A percentile compares a stretch with the other conserved stretches of the same genome.
phyloP scores from a whole-genome alignment of 2,329 filamentous ascomycete species.

The Pyricularia sp. region DNA sequence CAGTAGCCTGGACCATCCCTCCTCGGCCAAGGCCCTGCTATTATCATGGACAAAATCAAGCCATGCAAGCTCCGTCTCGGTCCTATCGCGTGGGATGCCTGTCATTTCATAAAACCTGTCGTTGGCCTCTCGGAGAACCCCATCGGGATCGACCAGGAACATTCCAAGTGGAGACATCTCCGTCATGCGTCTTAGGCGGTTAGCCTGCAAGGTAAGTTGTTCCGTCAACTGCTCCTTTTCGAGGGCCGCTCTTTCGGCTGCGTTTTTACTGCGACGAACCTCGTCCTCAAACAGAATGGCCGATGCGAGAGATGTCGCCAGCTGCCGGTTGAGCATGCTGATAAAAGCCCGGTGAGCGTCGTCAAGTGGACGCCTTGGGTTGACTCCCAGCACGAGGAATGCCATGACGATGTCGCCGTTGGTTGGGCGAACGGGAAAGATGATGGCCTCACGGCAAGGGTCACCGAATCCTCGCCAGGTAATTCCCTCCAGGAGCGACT shows the following conservation, averaged over 20 bases:
- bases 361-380: constrained; percentile 53
- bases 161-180: constrained; percentile 26
- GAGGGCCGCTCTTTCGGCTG: constrained; percentile 22
- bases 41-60: constrained; percentile 27
- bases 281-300: constrained; percentile 58
- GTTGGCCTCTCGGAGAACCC: constrained; percentile 32
- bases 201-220: constrained; percentile 24
- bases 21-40: constrained; percentile 20
- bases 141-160: constrained; percentile 28
- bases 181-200: constrained; percentile 25
- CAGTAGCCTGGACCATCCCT: constrained; percentile 27
- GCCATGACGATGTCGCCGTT: constrained; percentile 49
- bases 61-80: constrained; percentile 30
- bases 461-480: constrained; percentile 45
- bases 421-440: constrained; percentile 51
- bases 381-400: constrained; percentile 53
- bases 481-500: constrained; percentile 42
- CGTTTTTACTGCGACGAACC: constrained; percentile 36
- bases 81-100: constrained; percentile 26
- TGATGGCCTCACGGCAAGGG: constrained; percentile 43
- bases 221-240: constrained; percentile 23
- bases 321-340: constrained; percentile 30
- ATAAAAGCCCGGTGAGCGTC: constrained; percentile 54
- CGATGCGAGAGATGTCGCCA: constrained; percentile 54
- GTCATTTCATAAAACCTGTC: constrained; percentile 38